Conservation (phyloP, 345 rosid species). For the Citrus medica region DNA sequence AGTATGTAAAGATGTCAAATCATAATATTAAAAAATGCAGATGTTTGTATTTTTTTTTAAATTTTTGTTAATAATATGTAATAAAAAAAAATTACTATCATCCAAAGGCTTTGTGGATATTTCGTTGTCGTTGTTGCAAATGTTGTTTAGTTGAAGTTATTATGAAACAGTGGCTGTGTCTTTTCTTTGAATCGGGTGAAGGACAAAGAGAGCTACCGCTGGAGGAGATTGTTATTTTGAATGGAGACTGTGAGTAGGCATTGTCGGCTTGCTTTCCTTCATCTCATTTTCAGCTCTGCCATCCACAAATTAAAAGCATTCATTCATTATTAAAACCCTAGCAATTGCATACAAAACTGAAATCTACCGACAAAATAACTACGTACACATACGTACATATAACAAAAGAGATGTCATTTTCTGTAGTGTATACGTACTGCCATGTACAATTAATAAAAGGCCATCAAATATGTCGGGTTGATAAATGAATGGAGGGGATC, state of each 20-base stretch:
- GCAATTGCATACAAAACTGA: neutral
- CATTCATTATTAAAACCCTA: too few species aligned
- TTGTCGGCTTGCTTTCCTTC: conserved; percentile 15
- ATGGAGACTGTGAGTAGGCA: conserved; percentile 5
- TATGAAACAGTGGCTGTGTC: neutral
- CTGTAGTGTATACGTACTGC: too few species aligned
- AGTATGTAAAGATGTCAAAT: too few species aligned
- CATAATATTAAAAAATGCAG: too few species aligned
- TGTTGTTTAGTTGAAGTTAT: conserved; percentile 2
- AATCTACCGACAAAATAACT: neutral
- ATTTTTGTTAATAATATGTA: neutral
- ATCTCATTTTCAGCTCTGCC: neutral
- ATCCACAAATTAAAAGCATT: neutral
- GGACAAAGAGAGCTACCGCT: conserved; percentile 11
- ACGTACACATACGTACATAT: too few species aligned
- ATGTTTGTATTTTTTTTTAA: neutral
- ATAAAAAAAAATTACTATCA: neutral
- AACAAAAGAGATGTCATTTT: too few species aligned
- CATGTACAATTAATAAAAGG: too few species aligned
- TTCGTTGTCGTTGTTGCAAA: neutral
- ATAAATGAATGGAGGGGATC: too few species aligned
- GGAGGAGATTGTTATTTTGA: conserved; percentile 10
- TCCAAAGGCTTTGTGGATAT: neutral
- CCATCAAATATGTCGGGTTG: too few species aligned
- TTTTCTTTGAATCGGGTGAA: neutral